These are phyloP conservation scores for Arachis stenosperma DNA, from an alignment of 306 rosid genomes.

Conservation along the genomic window DNA sequence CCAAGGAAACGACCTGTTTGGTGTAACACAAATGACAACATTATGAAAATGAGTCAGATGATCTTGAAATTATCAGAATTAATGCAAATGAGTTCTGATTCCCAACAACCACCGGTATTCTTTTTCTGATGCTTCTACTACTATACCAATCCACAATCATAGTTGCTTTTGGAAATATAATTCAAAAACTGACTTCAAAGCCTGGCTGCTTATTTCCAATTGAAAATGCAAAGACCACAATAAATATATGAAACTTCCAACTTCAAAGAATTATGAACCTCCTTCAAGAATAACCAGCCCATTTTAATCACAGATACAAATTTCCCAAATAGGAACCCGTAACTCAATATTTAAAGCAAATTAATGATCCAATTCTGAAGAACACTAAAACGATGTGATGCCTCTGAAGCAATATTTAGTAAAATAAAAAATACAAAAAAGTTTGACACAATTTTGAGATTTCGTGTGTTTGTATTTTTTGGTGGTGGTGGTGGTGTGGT, in stretches of 20 bases:
- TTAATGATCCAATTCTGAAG: no score
- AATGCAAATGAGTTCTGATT: background rate
- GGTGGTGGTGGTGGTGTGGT: no score
- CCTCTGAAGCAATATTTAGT: no score
- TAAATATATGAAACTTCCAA: background rate
- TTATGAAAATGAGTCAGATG: background rate
- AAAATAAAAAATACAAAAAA: background rate
- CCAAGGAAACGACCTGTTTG: conserved; percentile 76
- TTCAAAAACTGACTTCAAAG: background rate
- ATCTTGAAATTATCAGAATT: background rate
- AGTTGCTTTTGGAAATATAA: conserved; percentile 7
- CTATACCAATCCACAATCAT: conserved; percentile 28
- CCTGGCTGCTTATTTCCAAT: no score
- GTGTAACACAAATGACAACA: conserved; percentile 12
- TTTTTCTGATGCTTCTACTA: conserved; percentile 2
- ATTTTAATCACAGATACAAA: no score
- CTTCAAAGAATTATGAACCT: no score
- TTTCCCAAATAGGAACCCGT: no score
- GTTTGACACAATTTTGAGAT: background rate
- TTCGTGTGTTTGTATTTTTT: no score
- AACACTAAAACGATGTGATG: no score
- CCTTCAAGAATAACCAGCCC: no score
- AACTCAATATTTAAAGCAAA: no score
- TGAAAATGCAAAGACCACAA: background rate
- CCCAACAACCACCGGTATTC: background rate